Percentiles rank a stretch among this genome's conserved stretches.
phyloP scores from a whole-genome alignment of 208 protist species.

The Leishmania major region DNA sequence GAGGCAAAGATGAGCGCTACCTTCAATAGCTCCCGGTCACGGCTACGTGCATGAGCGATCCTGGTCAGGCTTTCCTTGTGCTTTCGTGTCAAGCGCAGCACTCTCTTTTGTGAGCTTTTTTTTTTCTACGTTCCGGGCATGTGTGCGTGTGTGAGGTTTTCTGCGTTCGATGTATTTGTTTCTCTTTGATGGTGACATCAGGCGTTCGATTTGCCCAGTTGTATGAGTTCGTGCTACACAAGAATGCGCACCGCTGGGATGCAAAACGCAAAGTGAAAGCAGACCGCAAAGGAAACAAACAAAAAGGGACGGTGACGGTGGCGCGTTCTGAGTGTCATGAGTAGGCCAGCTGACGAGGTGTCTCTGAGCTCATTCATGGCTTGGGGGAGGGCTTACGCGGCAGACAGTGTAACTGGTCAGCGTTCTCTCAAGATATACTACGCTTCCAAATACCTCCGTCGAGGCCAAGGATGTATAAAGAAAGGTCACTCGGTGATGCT shows the following conservation, averaged over 20 bases:
- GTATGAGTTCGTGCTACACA: background rate
- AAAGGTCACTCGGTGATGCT: background rate
- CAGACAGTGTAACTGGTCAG: background rate
- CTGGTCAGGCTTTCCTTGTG: background rate
- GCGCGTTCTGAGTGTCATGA: background rate
- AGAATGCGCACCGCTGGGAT: background rate
- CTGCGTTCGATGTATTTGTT: conserved; percentile 14
- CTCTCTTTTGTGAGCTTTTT: conserved; percentile 25
- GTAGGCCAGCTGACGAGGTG: background rate
- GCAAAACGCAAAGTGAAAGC: background rate
- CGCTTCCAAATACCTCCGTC: background rate
- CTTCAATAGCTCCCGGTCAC: background rate
- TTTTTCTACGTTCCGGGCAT: conserved; percentile 10
- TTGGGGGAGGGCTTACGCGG: background rate
- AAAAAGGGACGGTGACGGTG: background rate
- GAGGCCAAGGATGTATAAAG: background rate
- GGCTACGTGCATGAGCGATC: background rate
- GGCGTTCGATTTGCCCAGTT: background rate
- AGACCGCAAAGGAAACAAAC: background rate
- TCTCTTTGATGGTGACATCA: conserved; percentile 3
- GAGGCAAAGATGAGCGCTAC: conserved; percentile 8
- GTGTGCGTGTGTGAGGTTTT: background rate
- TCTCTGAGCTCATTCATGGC: background rate
- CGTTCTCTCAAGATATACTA: background rate
- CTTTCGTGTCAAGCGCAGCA: conserved; percentile 2